phyloP scores from a whole-genome alignment of 371 early-diverging fungal species.

The Mortierella sp. region DNA sequence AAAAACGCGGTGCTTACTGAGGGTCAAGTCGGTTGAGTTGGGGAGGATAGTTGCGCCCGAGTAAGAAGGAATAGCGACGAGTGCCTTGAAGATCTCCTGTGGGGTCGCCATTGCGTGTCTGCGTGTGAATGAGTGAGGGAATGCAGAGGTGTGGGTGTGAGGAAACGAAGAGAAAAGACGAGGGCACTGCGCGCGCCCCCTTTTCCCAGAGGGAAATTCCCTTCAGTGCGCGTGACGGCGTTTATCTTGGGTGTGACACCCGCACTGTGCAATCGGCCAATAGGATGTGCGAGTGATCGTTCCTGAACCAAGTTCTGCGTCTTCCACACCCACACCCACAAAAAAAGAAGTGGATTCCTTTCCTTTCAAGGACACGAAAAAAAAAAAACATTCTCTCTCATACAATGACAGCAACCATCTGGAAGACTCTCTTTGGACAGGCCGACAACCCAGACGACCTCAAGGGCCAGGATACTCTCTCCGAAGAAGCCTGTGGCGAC shows the following conservation, averaged over 20 bases:
- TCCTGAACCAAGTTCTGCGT: neutral
- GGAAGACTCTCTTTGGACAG: conserved; percentile 43
- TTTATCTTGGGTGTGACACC: neutral
- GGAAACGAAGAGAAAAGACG: neutral
- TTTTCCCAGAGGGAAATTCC: neutral
- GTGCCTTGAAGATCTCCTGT: conserved; percentile 53
- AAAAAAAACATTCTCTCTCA: neutral
- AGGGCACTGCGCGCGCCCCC: neutral
- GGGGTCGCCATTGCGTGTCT: conserved; percentile 38
- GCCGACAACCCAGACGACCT: conserved; percentile 39
- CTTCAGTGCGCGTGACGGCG: neutral
- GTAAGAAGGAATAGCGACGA: conserved; percentile 58
- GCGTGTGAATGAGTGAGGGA: neutral
- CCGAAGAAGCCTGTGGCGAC: conserved; percentile 51
- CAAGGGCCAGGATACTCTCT: conserved; percentile 26
- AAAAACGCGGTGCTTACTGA: conserved; percentile 27
- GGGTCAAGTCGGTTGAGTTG: conserved; percentile 30
- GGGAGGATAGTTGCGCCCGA: conserved; percentile 58
- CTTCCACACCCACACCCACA: neutral
- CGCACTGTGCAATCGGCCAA: neutral
- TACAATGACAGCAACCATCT: conserved; percentile 35
- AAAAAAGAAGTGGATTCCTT: neutral
- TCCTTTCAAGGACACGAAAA: conserved; percentile 25
- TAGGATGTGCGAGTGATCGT: neutral
- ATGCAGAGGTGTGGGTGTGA: conserved; percentile 13